Evolutionary conservation across 2,329 filamentous ascomycete species (phyloP).

Genomic region (Zymoseptoria crescenta): DNA sequence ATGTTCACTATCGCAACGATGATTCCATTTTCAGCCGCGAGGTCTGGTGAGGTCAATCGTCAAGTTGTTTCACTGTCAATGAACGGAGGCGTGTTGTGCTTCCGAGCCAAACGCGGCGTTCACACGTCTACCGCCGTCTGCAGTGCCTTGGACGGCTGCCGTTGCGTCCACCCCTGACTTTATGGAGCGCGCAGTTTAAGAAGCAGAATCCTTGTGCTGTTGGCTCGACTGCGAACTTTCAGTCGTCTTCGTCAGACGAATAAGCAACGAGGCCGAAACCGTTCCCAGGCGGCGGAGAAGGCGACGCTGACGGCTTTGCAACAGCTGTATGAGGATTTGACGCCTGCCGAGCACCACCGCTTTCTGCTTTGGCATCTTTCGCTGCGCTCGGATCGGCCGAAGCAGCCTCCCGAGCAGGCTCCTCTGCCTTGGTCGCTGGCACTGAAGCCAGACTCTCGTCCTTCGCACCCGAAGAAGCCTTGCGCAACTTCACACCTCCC

Average conservation of each 20-base stretch:
- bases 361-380: background rate
- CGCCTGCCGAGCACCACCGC: background rate
- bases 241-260: slow-evolving; percentile 39
- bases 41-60: background rate
- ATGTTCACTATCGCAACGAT: background rate
- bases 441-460: background rate
- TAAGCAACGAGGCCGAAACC: slow-evolving; percentile 35
- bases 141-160: background rate
- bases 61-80: background rate
- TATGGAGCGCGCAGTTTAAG: background rate
- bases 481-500: slow-evolving; percentile 39
- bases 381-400: background rate
- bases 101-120: background rate
- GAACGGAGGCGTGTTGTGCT: background rate
- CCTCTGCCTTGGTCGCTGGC: background rate
- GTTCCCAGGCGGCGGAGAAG: slow-evolving; percentile 11
- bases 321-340: background rate
- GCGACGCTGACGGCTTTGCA: slow-evolving; percentile 2
- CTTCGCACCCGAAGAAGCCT: slow-evolving; percentile 26
- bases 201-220: too few relatives aligned
- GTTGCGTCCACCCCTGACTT: background rate
- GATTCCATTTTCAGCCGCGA: background rate
- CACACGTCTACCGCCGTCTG: background rate
- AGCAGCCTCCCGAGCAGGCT: background rate
- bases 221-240: background rate